Evolutionary conservation across 805 yeast species (phyloP), one percentile per base, ranked within the genome.

Genomic region (Metschnikowia henanensis): DNA sequence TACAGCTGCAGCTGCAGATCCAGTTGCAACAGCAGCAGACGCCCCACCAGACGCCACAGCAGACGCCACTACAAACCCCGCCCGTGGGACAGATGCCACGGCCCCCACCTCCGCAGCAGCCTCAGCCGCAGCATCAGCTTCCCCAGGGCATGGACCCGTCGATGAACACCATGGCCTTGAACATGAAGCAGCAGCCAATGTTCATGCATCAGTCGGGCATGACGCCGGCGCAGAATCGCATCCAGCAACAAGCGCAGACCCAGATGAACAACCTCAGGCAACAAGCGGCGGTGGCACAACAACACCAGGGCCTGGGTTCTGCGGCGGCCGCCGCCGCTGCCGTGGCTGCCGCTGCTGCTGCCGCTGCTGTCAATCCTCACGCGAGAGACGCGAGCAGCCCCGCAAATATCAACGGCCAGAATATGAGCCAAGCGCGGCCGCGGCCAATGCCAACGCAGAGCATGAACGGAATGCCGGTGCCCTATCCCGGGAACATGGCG

Each of bases 191-290:
- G 43, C 70, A 65, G 43, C 69, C 61, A 46, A 55, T 68, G 47
- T 64, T 55, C 45, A 43, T 60, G 49, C 54, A 56, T 17, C 53
- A 38, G 26, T 50, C 47, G 17, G 45, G 47, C 20, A 30, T 37
- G 29, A 51, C 48, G 13, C 56, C 51, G 28, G 47, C 53, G 6
- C 64, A 61, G 35, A 65, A 66, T 44, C 49, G 66, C 28, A 65
- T 65, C 31, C 77, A 73, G 46, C 75, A 71, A 47, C 75, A 66
- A 42, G 75, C 79, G 4, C 80, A 75, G 53, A 63, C 60, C 33
- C 80, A 75, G 57, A 73, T 75, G 80, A 74, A 71, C 53, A 73
- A 66, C 47, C 58, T 72, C 43, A 68, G 79, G 37, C 81, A 71
- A 49, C 79, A 70, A 52, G 68, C 61, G 15, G 68, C 53, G 3